Base-by-base conservation (phyloP, 108 stramenopile genomes). In the Nitzschia sp. region DNA sequence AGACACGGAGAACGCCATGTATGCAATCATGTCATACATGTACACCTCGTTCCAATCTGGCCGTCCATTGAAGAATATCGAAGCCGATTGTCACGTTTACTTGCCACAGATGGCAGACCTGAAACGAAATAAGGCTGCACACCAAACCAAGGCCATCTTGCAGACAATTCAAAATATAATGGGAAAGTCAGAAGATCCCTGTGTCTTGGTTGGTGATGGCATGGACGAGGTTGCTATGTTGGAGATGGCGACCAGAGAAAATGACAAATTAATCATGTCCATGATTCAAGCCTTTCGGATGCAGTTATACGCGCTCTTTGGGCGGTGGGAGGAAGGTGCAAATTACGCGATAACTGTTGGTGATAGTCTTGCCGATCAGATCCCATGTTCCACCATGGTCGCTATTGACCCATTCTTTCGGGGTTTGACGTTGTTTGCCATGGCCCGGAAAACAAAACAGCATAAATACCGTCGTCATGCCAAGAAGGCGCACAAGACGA, bases 381-480 rank as follows among this genome's bases (percentile, higher is more conserved):
- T 45, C 8, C 28, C 50, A 2, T 55, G 21, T 17, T 56, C 26
- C 17, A 27, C 32, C 19, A 19, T 45, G 48, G 21, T 21, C 44
- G 26, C 41, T 34, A 16, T 41, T 4, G 68, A 69, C 17, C 26
- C 68, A 3, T 58, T 45, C 27, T 54, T 33, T 3, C 29, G 47
- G 4, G 56, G 68, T 1, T 26, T 69, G 5, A 30, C 68, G 26
- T 54, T 53, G 13, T 69, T 45, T 45, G 68, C 68, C 45, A 47
- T 47, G 28, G 68, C 68, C 16, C 55, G 68, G 2, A 22, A 25
- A 16, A 69, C 68, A 3, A 52, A 52, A 17, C 26, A 58, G 41
- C 19, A 32, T 21, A 69, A 58, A 21, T 69, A 69, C 28, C 16
- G 13, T 16, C 21, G 26, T 3, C 35, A 26, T 4, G 68, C 41